Evolutionary conservation across 352 stramenopile species (phyloP), one percentile per base, ranked within the genome.

Genomic region (Blastocystis sp.): DNA sequence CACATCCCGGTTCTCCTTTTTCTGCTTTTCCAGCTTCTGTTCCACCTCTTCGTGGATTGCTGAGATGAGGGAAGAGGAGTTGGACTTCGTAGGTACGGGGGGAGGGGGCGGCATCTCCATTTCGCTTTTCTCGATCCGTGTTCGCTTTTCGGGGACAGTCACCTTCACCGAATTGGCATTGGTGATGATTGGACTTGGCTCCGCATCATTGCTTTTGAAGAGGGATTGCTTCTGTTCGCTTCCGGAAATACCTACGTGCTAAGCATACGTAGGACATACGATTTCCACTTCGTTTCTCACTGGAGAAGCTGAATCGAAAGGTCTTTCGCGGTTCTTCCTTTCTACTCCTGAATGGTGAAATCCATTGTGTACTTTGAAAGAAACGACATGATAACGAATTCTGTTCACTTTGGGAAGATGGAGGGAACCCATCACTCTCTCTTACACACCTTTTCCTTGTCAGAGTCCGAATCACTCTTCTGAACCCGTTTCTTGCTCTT

Each of bases 271-370:
- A 36, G 24, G n/a, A 75, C 46, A 48, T 46, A 46, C 61, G n/a
- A 72, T 44, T 72, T 1, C 4, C 4, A n/a, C n/a, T 44, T 21
- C 21, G 24, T 29, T 61, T 65, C 6, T 81, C 49, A 46, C 18
- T 24, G 1, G 69, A 81, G 69, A 81, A 81, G 69, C 40, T 81
- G 69, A 81, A 81, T 59, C 29, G 29, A 27, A 81, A 81, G 21
- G 29, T 21, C 0, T 64, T 63, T 29, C 8, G 16, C 6, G 69
- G 61, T 64, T 63, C 46, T 44, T 65, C 69, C 53, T 81, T 81
- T 64, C 69, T 81, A 49, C n/a, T 21, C 24, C 9, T 29, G 9
- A 48, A 65, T 44, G 16, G 1, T 27, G 36, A 24, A 4, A 3
- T 32, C 29, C 11, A 64, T 64, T 29, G 69, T 63, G 27, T 81